These are phyloP conservation scores for Colletotrichum gloeosporioides DNA, from an alignment of 2,329 filamentous ascomycete genomes.

Conservation along the genomic window DNA sequence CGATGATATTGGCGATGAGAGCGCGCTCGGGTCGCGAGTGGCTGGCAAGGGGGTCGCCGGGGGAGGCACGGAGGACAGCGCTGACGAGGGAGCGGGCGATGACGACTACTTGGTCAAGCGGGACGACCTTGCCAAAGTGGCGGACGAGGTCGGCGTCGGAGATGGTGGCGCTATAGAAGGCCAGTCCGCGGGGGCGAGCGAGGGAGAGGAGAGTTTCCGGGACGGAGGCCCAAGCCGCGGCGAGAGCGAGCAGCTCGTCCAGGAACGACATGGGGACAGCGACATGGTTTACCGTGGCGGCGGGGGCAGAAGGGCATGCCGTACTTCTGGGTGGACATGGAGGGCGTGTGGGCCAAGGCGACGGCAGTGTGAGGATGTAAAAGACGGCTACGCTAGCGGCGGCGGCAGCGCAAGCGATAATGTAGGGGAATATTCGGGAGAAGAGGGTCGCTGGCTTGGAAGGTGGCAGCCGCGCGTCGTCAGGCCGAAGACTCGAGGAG, in stretches of 20 bases:
- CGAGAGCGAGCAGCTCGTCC: neutral
- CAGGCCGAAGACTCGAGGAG: neutral
- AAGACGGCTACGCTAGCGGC: neutral
- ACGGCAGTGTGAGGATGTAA: neutral
- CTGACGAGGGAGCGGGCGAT: neutral
- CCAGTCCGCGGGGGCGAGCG: neutral
- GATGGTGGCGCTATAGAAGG: neutral
- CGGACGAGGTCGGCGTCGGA: neutral
- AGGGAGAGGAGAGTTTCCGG: neutral
- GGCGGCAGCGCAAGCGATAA: neutral
- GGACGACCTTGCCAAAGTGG: neutral
- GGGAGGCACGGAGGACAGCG: neutral
- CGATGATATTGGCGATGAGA: neutral
- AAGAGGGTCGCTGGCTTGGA: neutral
- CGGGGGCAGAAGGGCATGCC: neutral
- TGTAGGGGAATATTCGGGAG: neutral
- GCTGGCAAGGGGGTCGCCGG: neutral
- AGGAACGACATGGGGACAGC: neutral
- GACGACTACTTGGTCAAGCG: neutral
- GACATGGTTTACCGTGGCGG: neutral
- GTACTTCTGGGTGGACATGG: neutral
- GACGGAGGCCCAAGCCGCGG: conserved; percentile 1
- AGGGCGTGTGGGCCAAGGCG: neutral
- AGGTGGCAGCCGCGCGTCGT: neutral
- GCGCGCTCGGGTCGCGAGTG: neutral